These are phyloP conservation scores for Lojkania enalia DNA, from an alignment of 2,329 filamentous ascomycete species.

Conservation along the genomic window DNA sequence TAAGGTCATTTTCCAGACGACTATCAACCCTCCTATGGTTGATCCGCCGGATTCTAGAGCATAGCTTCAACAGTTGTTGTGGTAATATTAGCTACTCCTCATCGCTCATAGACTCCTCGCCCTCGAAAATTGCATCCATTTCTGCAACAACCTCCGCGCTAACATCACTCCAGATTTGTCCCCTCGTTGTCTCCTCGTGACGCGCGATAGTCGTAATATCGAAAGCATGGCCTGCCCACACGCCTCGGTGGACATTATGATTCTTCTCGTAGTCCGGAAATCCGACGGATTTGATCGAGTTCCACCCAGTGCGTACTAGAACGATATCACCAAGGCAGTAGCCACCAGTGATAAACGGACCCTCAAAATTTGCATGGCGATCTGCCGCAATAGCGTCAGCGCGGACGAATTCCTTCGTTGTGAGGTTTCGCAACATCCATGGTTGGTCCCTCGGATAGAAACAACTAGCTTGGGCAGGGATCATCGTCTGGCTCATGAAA, in stretches of 20 bases:
- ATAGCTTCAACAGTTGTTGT: too few species aligned
- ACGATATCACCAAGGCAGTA: neutral
- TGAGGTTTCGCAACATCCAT: conserved; percentile 4
- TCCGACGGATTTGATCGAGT: neutral
- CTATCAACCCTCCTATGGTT: too few species aligned
- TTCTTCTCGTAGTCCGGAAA: too few species aligned
- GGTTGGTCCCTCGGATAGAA: neutral
- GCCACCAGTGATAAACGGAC: neutral
- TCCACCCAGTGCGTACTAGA: neutral
- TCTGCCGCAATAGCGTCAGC: neutral
- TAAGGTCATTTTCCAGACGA: too few species aligned
- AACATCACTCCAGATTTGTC: neutral
- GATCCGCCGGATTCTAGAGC: too few species aligned
- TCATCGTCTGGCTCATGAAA: neutral
- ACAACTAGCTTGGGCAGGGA: neutral
- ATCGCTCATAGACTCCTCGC: too few species aligned
- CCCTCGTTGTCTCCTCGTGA: neutral
- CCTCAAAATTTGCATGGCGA: too few species aligned
- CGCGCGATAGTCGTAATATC: neutral
- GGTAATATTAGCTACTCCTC: too few species aligned
- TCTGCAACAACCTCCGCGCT: conserved; percentile 1
- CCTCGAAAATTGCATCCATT: neutral
- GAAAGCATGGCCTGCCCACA: conserved; percentile 4
- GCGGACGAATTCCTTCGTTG: conserved; percentile 1
- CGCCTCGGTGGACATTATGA: neutral